A percentile compares a stretch with the other conserved stretches of the same genome.
Conservation (phyloP, 352 stramenopile genomes). For the Nothophytophthora sp. region DNA sequence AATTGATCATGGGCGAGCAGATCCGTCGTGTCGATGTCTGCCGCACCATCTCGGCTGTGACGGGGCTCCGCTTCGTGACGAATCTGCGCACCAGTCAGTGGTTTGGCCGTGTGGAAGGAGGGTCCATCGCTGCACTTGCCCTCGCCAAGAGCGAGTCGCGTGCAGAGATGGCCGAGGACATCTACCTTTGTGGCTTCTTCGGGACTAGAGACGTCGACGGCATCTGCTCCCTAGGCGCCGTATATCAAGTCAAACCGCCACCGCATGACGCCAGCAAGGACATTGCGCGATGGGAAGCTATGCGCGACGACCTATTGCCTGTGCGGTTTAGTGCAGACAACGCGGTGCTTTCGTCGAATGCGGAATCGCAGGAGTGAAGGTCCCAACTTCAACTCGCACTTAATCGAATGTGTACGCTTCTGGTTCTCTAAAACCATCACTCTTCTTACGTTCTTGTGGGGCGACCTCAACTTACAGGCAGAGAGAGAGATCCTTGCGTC, state of each 20-base stretch:
- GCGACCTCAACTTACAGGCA: no score
- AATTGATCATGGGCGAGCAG: background rate
- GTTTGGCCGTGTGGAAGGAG: background rate
- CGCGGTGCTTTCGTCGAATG: no score
- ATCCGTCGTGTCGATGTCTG: background rate
- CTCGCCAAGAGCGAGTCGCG: background rate
- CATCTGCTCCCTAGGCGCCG: slow-evolving; percentile 6
- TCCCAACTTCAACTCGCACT: slow-evolving; percentile 24
- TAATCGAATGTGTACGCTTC: slow-evolving; percentile 10
- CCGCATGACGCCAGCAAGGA: background rate
- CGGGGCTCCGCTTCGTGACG: background rate
- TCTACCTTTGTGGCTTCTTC: slow-evolving; percentile 1
- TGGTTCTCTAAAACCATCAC: slow-evolving; percentile 6
- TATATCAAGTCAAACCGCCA: background rate
- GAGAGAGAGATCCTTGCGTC: no score
- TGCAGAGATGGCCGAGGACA: background rate
- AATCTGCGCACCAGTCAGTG: background rate
- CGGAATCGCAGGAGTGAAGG: background rate
- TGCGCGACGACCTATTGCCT: background rate
- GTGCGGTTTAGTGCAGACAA: no score
- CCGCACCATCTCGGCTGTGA: background rate
- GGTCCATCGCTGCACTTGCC: background rate
- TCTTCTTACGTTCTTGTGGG: slow-evolving; percentile 1
- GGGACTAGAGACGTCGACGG: background rate
- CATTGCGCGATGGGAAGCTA: background rate